Evolutionary conservation across 768 basidiomycete genomes (phyloP), one percentile per base, ranked within the genome.

Genomic region (Atractiella rhizophila): DNA sequence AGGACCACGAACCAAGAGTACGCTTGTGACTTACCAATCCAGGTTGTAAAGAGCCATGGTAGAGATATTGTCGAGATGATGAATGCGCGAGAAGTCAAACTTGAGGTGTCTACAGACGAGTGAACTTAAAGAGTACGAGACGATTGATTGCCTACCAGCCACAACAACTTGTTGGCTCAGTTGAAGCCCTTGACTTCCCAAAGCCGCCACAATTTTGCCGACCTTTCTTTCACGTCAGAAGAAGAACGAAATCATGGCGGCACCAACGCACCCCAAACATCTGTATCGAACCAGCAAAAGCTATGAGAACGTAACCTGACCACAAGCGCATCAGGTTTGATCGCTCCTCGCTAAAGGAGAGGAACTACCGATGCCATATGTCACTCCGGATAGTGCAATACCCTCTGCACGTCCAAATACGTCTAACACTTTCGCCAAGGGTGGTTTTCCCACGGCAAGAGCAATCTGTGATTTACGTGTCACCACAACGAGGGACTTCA

Each of bases 321-420:
- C 16, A 8, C 33, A 7, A 34, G 18, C 33, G n/a, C 33, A 34
- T 8, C 6, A 38, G 8, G 21, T 21, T 24, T 9, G 18, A 11
- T 9, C n/a, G 18, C 10, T 21, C 16, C 39, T n/a, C 6, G 20
- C 27, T 10, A 28, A 28, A 23, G 20, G 21, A 11, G 5, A 26
- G 25, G 4, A 5, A 25, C 30, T 15, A 44, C 43, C 53, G 31
- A 51, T 20, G 4, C 40, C 41, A 41, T 51, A 54, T 11, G 52
- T 29, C 1, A 39, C 12, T 8, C 48, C 53, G 16, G 49, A 48
- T 35, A 52, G 26, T 33, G 49, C 48, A 25, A 52, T 40, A 15
- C 51, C 53, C 30, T 54, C 51, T 4, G 53, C 53, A 20, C 53
- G 49, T 1, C 53, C 53, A 27, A 52, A 54, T 7, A 49, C 48